These are phyloP conservation scores for Clitopilus hobsonii DNA, from an alignment of 768 basidiomycete genomes.

Conservation along the genomic window DNA sequence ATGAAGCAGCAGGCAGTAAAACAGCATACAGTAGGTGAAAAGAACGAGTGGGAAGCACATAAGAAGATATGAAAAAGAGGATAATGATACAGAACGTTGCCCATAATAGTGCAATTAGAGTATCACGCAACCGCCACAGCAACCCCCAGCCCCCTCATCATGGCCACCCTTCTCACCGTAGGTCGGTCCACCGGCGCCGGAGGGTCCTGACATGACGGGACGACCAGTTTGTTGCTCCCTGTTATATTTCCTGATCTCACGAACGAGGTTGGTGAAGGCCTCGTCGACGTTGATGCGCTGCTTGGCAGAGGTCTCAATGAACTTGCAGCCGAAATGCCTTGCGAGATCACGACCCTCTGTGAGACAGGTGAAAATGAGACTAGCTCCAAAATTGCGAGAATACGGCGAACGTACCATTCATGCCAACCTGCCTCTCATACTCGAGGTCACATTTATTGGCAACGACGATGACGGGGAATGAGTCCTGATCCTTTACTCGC, in stretches of 20 bases:
- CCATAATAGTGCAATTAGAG: conserved; percentile 26
- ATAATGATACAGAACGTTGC: conserved; percentile 9
- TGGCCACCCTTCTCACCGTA: conserved; percentile 45
- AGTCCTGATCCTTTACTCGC: conserved; percentile 94
- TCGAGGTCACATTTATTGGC: conserved; percentile 98
- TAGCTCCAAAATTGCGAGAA: background rate
- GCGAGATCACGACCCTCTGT: conserved; percentile 99
- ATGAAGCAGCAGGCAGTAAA: conserved; percentile 8
- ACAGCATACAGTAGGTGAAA: conserved; percentile 10
- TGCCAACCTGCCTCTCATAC: conserved; percentile 93
- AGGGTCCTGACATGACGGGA: conserved; percentile 47
- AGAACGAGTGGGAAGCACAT: conserved; percentile 8
- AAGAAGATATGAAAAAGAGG: conserved; percentile 8
- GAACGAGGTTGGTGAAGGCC: conserved; percentile 88
- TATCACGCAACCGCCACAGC: conserved; percentile 69
- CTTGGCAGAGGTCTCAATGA: conserved; percentile 95
- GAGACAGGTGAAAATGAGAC: conserved; percentile 7
- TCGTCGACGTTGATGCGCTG: conserved; percentile 96
- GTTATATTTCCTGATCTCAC: conserved; percentile 92
- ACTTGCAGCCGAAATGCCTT: conserved; percentile 90
- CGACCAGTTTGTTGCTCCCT: conserved; percentile 83
- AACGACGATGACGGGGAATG: conserved; percentile 92
- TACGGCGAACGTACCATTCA: conserved; percentile 61
- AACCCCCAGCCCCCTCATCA: conserved; percentile 53
- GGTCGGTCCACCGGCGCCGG: conserved; percentile 37